Evolutionary conservation across 1,284 basidiomycete species (phyloP), one percentile per base, ranked within the genome.

Genomic region (Microbotryum lychnidis-dioicae): DNA sequence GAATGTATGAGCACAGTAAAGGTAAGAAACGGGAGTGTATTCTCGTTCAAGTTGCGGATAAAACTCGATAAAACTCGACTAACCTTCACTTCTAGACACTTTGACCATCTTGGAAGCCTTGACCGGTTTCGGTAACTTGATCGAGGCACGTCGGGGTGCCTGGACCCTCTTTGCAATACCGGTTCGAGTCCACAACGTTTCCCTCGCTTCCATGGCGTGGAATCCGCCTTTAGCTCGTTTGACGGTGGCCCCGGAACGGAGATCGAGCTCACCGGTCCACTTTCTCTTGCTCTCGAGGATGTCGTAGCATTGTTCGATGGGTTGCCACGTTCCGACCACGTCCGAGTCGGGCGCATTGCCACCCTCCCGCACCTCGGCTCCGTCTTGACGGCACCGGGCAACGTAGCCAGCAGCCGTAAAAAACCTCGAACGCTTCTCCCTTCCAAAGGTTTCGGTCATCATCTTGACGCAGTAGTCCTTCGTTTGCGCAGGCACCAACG

Each of bases 401-500:
- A 66, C 53, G 61, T 70, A 72, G 6, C 65, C 71, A 4, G 49
- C 55, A 8, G 62, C 42, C 3, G 86, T 88, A 75, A 83, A 89
- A 73, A 87, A 89, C 64, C 87, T 80, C 74, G 87, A 83, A 21
- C 87, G 82, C 42, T 87, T 84, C 76, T 91, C 87, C 50, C 89
- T 82, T 6, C 88, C 88, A 68, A 80, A 79, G 1, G 82, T 87
- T 73, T 91, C 89, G 77, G 84, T 82, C 29, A 87, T 72, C 53
- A 82, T 82, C 20, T 81, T 79, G 56, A 87, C 80, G 33, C 82
- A 80, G 50, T 87, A 77, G 73, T 91, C 87, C 52, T 77, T 77
- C 6, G 90, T 80, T 72, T 89, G 86, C 16, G 80, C 60, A 3
- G 87, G 86, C 21, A 84, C 85, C 8, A 78, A 77, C 61, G 74